Evolutionary conservation across 2,329 filamentous ascomycete species (phyloP).

Genomic region (Stachybotrys chartarum): DNA sequence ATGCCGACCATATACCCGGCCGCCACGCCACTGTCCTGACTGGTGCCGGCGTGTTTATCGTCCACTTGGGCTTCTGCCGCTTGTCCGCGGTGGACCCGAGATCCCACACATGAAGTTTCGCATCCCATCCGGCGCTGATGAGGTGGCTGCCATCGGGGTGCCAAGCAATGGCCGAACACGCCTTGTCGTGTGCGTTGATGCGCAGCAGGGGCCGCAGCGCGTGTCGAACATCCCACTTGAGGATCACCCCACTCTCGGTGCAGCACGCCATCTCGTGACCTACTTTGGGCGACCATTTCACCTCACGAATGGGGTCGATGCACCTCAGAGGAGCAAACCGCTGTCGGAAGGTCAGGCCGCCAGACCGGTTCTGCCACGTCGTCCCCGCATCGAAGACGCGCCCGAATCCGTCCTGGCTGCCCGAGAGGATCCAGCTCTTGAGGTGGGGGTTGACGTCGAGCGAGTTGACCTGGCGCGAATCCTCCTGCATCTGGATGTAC

Average conservation of each 20-base stretch:
- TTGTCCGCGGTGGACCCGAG: slow-evolving; percentile 52
- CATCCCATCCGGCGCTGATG: slow-evolving; percentile 55
- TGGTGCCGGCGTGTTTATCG: slow-evolving; percentile 53
- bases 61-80: slow-evolving; percentile 57
- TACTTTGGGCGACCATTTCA: slow-evolving; percentile 58
- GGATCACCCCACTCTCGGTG: slow-evolving; percentile 53
- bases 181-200: slow-evolving; percentile 55
- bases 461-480: slow-evolving; percentile 56
- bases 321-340: slow-evolving; percentile 31
- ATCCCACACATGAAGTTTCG: slow-evolving; percentile 59
- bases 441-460: slow-evolving; percentile 56
- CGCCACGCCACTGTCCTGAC: slow-evolving; percentile 55
- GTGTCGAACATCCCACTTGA: slow-evolving; percentile 59
- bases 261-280: slow-evolving; percentile 58
- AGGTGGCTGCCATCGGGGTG: slow-evolving; percentile 62
- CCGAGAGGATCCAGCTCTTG: slow-evolving; percentile 50
- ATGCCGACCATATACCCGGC: slow-evolving; percentile 58
- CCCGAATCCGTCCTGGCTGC: slow-evolving; percentile 57
- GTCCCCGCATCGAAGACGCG: slow-evolving; percentile 53
- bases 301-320: slow-evolving; percentile 44
- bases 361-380: slow-evolving; percentile 38
- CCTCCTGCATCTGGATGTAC: slow-evolving; percentile 51
- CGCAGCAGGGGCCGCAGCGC: slow-evolving; percentile 44
- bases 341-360: slow-evolving; percentile 42
- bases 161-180: slow-evolving; percentile 56